Base-by-base conservation (phyloP, 495 filamentous ascomycete genomes). In the Xylaria scruposa region DNA sequence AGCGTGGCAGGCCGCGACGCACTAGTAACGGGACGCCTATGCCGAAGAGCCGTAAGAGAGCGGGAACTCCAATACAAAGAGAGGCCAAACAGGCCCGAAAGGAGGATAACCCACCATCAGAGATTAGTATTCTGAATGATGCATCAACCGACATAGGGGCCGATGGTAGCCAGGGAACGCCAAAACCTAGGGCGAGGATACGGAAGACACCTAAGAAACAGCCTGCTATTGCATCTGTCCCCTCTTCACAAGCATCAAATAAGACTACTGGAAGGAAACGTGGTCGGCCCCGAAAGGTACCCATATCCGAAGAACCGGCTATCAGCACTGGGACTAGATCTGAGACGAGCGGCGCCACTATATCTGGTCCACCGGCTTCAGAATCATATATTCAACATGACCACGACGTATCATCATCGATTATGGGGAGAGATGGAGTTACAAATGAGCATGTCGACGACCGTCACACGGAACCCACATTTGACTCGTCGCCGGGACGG, bases 1-100 rank as follows among this genome's bases (percentile, higher is more conserved):
- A 73, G 62, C 78, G 79, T 49, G 79, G 80, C 31, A 78, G 80
- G 17, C 80, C 80, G 38, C 80, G 80, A 40, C 79, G 80, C 59
- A 78, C 75, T 13, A 82, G 79, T 36, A 85, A 83, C 24, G 83
- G 82, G 36, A 79, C 78, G 12, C 76, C 81, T 8, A 79, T 76
- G 71, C 77, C 80, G 21, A 77, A 70, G 51, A 80, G 73, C n/a
- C 79, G 78, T 65, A 87, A 86, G 77, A 78, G 79, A 60, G 79
- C 79, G 10, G 80, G 79, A 6, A 85, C 83, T 9, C 85, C 85
- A 66, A 73, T 78, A 40, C 69, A 76, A 49, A 68, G 74, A 44
- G 56, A 31, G 17, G 54, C 74, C 42, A 72, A 72, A 44, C 74
- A 71, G 21, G 69, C 72, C 58, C 75, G 77, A 59, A 73, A 33